Base-by-base conservation (phyloP, 2,329 filamentous ascomycete genomes). In the Plenodomus biglobosus region DNA sequence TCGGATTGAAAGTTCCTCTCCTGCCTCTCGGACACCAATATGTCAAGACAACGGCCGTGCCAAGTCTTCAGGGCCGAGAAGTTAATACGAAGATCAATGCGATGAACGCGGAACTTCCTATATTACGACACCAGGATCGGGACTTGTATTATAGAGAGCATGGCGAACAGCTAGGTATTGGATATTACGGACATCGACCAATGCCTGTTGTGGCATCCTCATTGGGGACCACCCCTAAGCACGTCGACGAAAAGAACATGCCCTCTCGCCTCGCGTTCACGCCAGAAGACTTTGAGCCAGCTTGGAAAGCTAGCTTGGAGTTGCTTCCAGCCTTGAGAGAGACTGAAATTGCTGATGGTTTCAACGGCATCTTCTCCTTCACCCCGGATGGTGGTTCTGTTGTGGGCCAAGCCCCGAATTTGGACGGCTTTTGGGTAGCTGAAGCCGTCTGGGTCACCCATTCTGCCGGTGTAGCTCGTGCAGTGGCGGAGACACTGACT, bases 401-500 rank as follows among this genome's bases (percentile, higher is more conserved):
- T 0, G 73, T 86, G 1, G 83, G 83, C 2, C 76, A 80, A 56
- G 75, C 81, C 0, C 82, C 83, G 6, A 76, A 76, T 13, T 66
- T 86, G 0, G 80, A 85, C 38, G 81, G 81, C 11, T 85, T 86
- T 67, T 85, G 77, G 55, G 81, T 86, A 1, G 83, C 83, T 0
- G 83, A 86, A 57, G 83, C 83, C 4, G 82, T 86, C 0, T 86
- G 83, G 83, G 83, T 85, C 1, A 86, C 83, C 16, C 83, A 86
- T 54, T 85, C 83, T 0, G 82, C 82, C 0, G 83, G 83, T 19
- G 79, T 85, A 1, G 83, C 83, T 8, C 78, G 81, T 20, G 82
- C 83, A 0, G 62, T 86, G 1, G 83, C 83, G 0, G 76, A 86
- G 59, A 60, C 83, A 0, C 69, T 86, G 20, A 85, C 82, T 0